Evolutionary conservation across 306 rosid genomes (phyloP).

Genomic region (Trichosanthes cucumerina): DNA sequence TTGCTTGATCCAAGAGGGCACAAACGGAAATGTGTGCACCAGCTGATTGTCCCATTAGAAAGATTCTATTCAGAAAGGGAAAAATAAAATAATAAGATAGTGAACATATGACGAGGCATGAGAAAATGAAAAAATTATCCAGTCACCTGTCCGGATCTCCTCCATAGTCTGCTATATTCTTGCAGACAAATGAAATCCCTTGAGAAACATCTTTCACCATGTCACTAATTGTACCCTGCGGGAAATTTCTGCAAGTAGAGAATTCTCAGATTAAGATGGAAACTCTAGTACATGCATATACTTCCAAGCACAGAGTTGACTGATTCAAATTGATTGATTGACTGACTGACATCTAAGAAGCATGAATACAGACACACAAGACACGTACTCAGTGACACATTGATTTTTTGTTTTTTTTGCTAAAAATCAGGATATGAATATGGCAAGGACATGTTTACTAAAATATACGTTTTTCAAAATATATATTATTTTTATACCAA

Average conservation of each 20-base stretch:
- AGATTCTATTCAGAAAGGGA: constrained; percentile 41
- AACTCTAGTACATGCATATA: background rate
- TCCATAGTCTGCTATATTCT: constrained; percentile 68
- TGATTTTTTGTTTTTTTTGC: background rate
- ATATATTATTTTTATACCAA: background rate
- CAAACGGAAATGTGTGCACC: constrained; percentile 93
- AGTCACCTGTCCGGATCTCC: constrained; percentile 82
- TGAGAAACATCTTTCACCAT: constrained; percentile 73
- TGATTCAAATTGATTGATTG: background rate
- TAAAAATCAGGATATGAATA: background rate
- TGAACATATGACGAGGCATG: constrained; percentile 10
- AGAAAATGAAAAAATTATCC: constrained; percentile 8
- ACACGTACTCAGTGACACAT: background rate
- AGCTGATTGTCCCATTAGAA: constrained; percentile 98
- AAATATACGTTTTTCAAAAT: background rate
- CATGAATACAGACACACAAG: background rate
- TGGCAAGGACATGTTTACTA: background rate
- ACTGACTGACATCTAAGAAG: background rate
- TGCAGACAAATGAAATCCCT: constrained; percentile 63
- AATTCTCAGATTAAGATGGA: background rate
- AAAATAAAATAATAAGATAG: constrained; percentile 12
- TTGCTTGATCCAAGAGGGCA: constrained; percentile 72
- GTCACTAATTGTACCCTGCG: constrained; percentile 96
- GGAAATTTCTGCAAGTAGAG: constrained; percentile 68
- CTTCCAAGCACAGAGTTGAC: background rate